Base-by-base conservation (phyloP, 2,329 filamentous ascomycete genomes). In the Aspergillus transmontanensis region DNA sequence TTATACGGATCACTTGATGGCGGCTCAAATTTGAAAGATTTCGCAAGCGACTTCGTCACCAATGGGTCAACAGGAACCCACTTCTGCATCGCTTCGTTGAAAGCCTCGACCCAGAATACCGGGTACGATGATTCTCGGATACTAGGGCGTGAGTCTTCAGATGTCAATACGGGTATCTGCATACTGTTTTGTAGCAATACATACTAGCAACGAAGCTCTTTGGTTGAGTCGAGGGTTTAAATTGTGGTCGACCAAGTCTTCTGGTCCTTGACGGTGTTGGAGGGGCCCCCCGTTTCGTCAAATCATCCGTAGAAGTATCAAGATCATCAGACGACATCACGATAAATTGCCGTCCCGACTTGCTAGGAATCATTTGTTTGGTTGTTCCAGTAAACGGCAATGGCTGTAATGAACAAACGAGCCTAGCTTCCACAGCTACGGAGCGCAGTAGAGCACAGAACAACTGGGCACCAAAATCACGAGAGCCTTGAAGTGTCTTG, bases 61-160 rank as follows among this genome's bases (percentile, higher is more conserved):
- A 97, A 78, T 0, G 94, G 88, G 74, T 99, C 95, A 43, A 95
- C 87, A 0, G 93, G 86, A 60, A 97, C 87, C 95, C 95, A 99
- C 81, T 93, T 96, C 74, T 97, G 92, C 67, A 93, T 87, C 0
- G 91, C 90, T 59, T 88, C 83, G 66, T 97, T 94, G 67, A 97
- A 91, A 4, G 92, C 89, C 79, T 99, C 95, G 0, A 97, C 90
- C 95, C 95, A 99, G 74, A 93, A 98, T 3, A 98, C 85, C 0
- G 95, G 95, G 71, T 90, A 92, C 0, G 86, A 78, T 0, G 93
- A 94, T 72, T 94, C 92, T 28, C 84, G 84, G 12, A 90, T 85
- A 16, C 73, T 79, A 23, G 78, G 78, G 39, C 75, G 74, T 28
- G 79, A 76, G 12, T 75, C 77, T 57, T 81, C 51, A 28, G 62